Evolutionary conservation across 2,329 filamentous ascomycete species (phyloP).

Genomic region (Verticillium alfalfae): DNA sequence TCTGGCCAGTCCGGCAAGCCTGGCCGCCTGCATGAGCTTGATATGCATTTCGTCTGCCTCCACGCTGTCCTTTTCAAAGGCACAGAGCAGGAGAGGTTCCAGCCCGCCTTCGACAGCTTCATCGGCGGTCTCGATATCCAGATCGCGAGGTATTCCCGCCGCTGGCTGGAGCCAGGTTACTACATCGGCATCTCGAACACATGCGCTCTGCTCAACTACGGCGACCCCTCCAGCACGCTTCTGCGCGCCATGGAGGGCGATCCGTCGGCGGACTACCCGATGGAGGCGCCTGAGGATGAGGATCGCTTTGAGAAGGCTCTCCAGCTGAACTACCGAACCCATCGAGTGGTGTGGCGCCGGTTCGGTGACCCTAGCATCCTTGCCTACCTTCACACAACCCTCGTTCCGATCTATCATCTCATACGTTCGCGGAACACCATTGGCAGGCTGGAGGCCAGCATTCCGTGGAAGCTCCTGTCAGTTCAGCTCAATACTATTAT

Average conservation of each 20-base stretch:
- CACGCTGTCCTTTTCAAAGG: slow-evolving; percentile 61
- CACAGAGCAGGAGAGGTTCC: slow-evolving; percentile 39
- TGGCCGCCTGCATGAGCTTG: slow-evolving; percentile 35
- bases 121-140: slow-evolving; percentile 47
- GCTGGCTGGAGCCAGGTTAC: slow-evolving; percentile 49
- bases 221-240: slow-evolving; percentile 15
- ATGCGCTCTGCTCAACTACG: slow-evolving; percentile 47
- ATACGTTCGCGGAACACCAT: slow-evolving; percentile 24
- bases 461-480: slow-evolving; percentile 49
- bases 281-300: neutral
- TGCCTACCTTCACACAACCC: slow-evolving; percentile 55
- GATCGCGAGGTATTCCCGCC: slow-evolving; percentile 43
- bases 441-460: slow-evolving; percentile 28
- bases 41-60: slow-evolving; percentile 56
- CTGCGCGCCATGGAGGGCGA: slow-evolving; percentile 1
- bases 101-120: slow-evolving; percentile 41
- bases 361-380: slow-evolving; percentile 54
- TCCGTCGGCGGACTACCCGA: neutral
- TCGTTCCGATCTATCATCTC: slow-evolving; percentile 53
- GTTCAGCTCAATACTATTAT: slow-evolving; percentile 32
- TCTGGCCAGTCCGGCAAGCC: slow-evolving; percentile 19
- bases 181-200: slow-evolving; percentile 53
- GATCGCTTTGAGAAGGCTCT: slow-evolving; percentile 23
- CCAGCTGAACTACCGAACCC: slow-evolving; percentile 35
- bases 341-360: slow-evolving; percentile 41